Evolutionary conservation across 2,329 filamentous ascomycete species (phyloP), one percentile per base, ranked within the genome.

Genomic region (Annulohypoxylon truncatum): DNA sequence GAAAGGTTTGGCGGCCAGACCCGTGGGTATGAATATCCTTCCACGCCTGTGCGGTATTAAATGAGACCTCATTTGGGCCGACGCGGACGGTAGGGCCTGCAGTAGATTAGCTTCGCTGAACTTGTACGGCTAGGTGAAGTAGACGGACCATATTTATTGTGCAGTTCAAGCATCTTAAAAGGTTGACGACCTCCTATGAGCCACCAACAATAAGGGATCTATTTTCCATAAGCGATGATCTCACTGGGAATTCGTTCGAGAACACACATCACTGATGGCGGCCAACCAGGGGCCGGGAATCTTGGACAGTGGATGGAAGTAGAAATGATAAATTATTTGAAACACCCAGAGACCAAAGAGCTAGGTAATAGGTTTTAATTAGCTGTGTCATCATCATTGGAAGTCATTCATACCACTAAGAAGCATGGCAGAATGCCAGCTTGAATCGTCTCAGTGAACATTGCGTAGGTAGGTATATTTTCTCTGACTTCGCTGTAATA

Each of bases 41-140:
- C 44, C 40, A 70, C 10, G 66, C 63, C 24, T 65, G 56, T 2
- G 67, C 54, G 5, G 38, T 59, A 44, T 65, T 67, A 53, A 71
- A 71, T 4, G 69, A 70, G 26, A 71, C 55, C 9, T 70, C 69
- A 22, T 71, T 70, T 9, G 69, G 69, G 3, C 63, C 66, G 26
- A 63, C 12, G n/a, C 68, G 56, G n/a, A 71, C 63, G 9, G 38
- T 50, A 18, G 31, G 60, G 10, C 68, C 68, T 68, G 28, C 4
- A 7, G 46, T 18, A 44, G 0, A 22, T 66, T 22, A 66, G 59
- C 10, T 12, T 13, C 12, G 29, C n/a, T 24, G 18, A 3, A 35
- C n/a, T 18, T 33, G 18, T 28, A 13, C 7, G 3, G 5, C 35
- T n/a, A 9, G 22, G 18, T n/a, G 10, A n/a, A 15, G 10, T 28